Evolutionary conservation across 768 basidiomycete genomes (phyloP), one percentile per base, ranked within the genome.

Genomic region (Suillus decipiens): DNA sequence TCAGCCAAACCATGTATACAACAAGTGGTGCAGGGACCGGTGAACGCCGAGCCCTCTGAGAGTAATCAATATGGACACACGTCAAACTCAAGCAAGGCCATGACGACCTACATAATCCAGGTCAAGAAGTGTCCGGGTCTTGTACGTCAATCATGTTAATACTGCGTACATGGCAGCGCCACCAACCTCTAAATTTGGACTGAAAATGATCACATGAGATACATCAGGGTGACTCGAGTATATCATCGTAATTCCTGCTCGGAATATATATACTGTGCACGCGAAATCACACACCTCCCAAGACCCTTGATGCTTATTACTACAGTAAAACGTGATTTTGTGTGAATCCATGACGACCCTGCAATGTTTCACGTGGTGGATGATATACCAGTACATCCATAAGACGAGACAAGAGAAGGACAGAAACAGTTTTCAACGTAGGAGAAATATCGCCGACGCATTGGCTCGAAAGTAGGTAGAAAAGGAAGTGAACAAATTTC

Each of bases 271-370:
- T 54, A 80, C 75, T 2, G 85, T 84, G 64, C 79, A 81, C 1
- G 80, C 76, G 15, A 87, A 70, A 9, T 85, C 84, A 61, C 79
- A 12, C 79, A 11, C 86, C 85, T 24, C 84, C 84, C 28, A 64
- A 85, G 80, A 67, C 80, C 78, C 64, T 19, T 19, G 28, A 28
- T 28, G 28, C 28, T 28, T 28, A 28, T 57, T 37, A 5, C 51
- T 50, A 4, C 36, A 31, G 12, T 34, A 22, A 34, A 17, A 61
- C 24, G 61, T 24, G 22, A 37, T 7, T 5, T 24, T 19, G 17
- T 24, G 37, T 39, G 55, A 39, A 22, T 51, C 17, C 28, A 9
- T 19, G 17, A 53, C 17, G 51, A 53, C 17, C 31, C 51, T 57
- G 24, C 17, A 11, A 19, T 19, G 28, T 56, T 39, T 31, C 17